Evolutionary conservation across 2,329 filamentous ascomycete species (phyloP), one percentile per base, ranked within the genome.

Genomic region (Chrysosphaeria jannelii): DNA sequence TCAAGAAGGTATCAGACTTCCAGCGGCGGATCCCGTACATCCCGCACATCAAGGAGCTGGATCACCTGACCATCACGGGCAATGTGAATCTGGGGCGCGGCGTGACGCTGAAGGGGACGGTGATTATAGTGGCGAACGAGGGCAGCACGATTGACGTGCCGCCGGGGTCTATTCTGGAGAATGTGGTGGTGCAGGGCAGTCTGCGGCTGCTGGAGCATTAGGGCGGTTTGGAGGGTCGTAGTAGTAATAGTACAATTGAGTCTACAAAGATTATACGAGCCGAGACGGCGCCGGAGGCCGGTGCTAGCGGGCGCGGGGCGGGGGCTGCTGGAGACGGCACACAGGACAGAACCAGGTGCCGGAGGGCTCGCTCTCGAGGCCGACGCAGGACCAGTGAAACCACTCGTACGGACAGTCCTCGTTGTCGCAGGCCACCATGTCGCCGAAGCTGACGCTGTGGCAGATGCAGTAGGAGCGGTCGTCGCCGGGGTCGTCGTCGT

Each of bases 1-100:
- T 97, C 66, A 97, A 97, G 71, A 97, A 97, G 67, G 85, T 97
- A 19, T 93, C 81, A 2, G 85, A 78, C 54, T 88, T 88, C 60
- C 69, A 78, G 53, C 68, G 75, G 48, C 69, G 69, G 42, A 79
- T 88, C 35, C 58, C 70, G 8, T 76, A 68, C 32, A 88, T 88
- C 38, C 75, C 75, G 40, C 79, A 75, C 59, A 79, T 88, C 36
- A 64, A 85, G 34, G 75, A 88, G 53, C 62, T 85, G 23, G 75
- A 88, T 41, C 85, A 97, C 44, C 62, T 97, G 29, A 97, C 85
- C 41, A 90, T 97, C 38, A 97, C 85, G 17, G 85, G 85, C 41
- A 76, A 78, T 21, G 85, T 97, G 46, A 93, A 91, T 54, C 63
- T 97, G 27, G 81, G 81, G 34, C 75, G 85, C 25, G 81, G 81